Evolutionary conservation across 2,329 filamentous ascomycete species (phyloP).

Genomic region (Diaporthe sp.): DNA sequence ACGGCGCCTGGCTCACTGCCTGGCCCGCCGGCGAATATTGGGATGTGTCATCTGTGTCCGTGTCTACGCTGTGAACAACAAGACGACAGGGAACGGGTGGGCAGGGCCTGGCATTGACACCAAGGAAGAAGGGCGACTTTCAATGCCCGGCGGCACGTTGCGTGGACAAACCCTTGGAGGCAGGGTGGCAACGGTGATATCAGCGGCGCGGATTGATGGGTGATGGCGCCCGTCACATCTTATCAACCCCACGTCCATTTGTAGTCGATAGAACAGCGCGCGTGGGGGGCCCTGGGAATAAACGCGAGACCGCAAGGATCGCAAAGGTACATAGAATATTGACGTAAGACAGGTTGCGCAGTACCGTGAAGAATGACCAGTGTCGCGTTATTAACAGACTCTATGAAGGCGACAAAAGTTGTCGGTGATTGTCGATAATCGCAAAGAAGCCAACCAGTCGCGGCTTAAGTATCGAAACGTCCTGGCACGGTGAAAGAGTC

Average conservation of each 20-base stretch:
- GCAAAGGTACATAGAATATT: neutral
- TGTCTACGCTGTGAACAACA: neutral
- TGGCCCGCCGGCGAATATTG: conserved; percentile 47
- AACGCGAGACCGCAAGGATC: neutral
- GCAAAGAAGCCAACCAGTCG: neutral
- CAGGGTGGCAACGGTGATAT: neutral
- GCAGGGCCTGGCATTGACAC: neutral
- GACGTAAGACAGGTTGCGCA: neutral
- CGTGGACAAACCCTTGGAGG: neutral
- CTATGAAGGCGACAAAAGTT: conserved; percentile 21
- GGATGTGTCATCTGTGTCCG: neutral
- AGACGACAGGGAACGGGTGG: neutral
- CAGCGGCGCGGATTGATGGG: neutral
- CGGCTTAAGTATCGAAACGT: conserved; percentile 3
- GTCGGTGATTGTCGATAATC: conserved; percentile 26
- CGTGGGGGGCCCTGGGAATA: neutral
- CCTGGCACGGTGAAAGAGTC: conserved; percentile 32
- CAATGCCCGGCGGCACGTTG: neutral
- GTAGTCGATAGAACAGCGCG: neutral
- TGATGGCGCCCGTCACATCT: neutral
- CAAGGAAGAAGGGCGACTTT: neutral
- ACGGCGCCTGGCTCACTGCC: conserved; percentile 47
- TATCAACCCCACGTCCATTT: neutral
- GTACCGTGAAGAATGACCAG: conserved; percentile 35
- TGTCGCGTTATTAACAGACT: conserved; percentile 30